These are phyloP conservation scores for Diaporthe destruens DNA, from an alignment of 2,329 filamentous ascomycete species.

Conservation along the genomic window DNA sequence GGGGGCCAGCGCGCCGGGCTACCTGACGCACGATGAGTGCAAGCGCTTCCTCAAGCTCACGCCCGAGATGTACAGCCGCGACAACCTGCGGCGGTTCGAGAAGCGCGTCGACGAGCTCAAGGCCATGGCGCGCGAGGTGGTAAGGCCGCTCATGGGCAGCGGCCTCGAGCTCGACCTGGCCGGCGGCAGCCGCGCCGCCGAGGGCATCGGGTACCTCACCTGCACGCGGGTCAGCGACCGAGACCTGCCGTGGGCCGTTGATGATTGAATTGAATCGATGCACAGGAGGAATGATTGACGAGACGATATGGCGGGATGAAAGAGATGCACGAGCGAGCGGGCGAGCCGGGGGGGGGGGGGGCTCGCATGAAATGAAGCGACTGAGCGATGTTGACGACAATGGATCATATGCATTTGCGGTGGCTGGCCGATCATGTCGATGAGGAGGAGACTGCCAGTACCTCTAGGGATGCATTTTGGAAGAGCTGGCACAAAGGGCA, in stretches of 20 bases:
- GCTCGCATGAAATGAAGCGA: conserved; percentile 1
- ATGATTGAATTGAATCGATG: conserved; percentile 49
- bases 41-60: conserved; percentile 90
- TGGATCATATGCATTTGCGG: conserved; percentile 18
- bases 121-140: conserved; percentile 82
- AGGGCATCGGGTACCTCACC: conserved; percentile 63
- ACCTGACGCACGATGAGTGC: conserved; percentile 87
- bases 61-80: conserved; percentile 85
- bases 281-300: neutral
- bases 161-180: conserved; percentile 83
- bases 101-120: conserved; percentile 91
- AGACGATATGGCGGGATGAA: neutral
- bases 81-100: conserved; percentile 89
- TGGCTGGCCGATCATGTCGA: neutral
- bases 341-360: no score
- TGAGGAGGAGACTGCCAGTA: conserved; percentile 10
- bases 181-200: conserved; percentile 56
- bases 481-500: conserved; percentile 17
- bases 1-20: conserved; percentile 62
- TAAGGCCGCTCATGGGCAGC: conserved; percentile 87
- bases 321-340: neutral
- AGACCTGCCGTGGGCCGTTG: conserved; percentile 64
- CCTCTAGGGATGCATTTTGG: conserved; percentile 15
- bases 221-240: conserved; percentile 62
- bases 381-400: conserved; percentile 26